These are phyloP conservation scores for Capsella rubella DNA, from an alignment of 441 rosid genomes.

Conservation along the genomic window DNA sequence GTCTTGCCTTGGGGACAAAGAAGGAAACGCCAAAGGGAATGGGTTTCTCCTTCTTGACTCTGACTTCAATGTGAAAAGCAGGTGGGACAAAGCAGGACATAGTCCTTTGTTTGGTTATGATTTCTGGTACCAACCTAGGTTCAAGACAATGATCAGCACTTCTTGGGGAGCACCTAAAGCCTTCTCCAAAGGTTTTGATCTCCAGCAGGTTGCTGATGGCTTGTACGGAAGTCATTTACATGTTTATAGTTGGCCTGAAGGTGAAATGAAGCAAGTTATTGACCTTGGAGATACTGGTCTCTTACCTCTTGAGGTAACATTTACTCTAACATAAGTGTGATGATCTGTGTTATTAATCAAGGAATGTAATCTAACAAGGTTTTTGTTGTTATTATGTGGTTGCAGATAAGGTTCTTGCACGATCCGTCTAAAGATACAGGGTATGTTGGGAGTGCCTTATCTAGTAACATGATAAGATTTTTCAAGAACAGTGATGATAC, in stretches of 20 bases:
- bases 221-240: conserved; percentile 82
- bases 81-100: conserved; percentile 94
- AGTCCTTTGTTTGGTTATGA: conserved; percentile 86
- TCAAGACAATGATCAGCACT: conserved; percentile 91
- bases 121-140: conserved; percentile 95
- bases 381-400: not conserved
- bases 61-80: conserved; percentile 60
- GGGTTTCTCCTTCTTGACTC: conserved; percentile 95
- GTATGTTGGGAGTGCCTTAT: conserved; percentile 78
- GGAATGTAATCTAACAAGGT: not conserved
- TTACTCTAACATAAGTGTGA: not conserved
- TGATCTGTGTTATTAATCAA: no score
- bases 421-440: conserved; percentile 85
- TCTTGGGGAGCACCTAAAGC: conserved; percentile 97
- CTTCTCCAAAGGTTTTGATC: conserved; percentile 79
- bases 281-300: conserved; percentile 88
- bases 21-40: conserved; percentile 85
- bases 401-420: conserved; percentile 88
- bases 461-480: conserved; percentile 88
- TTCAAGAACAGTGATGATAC: conserved; percentile 77
- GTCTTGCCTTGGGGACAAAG: conserved; percentile 87
- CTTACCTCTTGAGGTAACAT: conserved; percentile 77
- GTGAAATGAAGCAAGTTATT: conserved; percentile 81
- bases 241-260: conserved; percentile 87
- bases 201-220: conserved; percentile 80